phyloP scores from a whole-genome alignment of 208 protist genomes.

The Herpetomonas tarakana region DNA sequence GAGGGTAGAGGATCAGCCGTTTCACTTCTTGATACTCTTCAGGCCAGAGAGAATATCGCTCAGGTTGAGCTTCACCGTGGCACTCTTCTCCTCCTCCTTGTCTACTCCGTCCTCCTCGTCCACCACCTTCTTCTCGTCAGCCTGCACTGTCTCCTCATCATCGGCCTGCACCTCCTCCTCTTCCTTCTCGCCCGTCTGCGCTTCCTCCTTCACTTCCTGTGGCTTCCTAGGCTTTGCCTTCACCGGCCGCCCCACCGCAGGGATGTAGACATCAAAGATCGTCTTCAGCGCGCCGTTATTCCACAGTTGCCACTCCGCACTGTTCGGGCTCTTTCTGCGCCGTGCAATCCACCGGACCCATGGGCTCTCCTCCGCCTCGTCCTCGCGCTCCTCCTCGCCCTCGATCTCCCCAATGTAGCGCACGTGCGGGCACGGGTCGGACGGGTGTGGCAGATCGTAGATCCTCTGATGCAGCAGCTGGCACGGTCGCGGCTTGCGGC shows the following conservation, averaged over 20 bases:
- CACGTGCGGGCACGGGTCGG: constrained; percentile 25
- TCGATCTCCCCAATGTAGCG: constrained; percentile 29
- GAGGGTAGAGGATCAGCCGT: too few relatives aligned
- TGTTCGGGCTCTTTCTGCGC: constrained; percentile 65
- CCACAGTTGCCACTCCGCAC: constrained; percentile 83
- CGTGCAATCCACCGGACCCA: constrained; percentile 64
- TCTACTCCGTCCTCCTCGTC: constrained; percentile 3
- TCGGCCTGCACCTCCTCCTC: constrained; percentile 2
- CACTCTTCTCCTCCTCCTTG: constrained; percentile 1
- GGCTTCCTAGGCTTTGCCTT: constrained; percentile 9
- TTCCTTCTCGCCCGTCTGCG: neutral
- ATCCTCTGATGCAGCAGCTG: constrained; percentile 44
- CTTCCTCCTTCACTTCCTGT: constrained; percentile 1
- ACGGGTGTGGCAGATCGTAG: constrained; percentile 45
- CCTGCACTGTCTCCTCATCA: neutral
- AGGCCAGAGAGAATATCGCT: constrained; percentile 59
- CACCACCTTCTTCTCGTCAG: neutral
- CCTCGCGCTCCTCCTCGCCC: constrained; percentile 24
- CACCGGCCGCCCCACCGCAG: constrained; percentile 20
- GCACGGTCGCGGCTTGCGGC: constrained; percentile 16
- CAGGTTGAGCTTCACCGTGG: constrained; percentile 44
- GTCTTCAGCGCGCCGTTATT: constrained; percentile 60
- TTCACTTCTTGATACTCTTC: constrained; percentile 38
- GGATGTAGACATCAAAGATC: constrained; percentile 57
- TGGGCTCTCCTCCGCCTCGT: constrained; percentile 18